Conservation (phyloP, 441 rosid species). For the Heliophila coronopifolia region DNA sequence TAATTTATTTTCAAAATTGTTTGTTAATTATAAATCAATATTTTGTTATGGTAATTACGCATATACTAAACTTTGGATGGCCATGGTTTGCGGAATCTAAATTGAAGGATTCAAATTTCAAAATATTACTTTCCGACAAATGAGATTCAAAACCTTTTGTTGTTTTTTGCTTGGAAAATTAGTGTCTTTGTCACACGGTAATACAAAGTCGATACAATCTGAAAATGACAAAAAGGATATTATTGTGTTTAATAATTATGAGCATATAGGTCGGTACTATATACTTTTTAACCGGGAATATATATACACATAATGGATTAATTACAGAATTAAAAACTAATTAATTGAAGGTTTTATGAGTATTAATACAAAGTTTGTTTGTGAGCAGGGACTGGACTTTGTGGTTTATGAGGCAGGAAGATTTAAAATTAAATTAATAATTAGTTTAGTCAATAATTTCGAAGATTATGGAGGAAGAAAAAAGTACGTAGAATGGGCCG, state of each 20-base stretch:
- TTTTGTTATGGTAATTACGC: background rate
- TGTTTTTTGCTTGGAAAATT: background rate
- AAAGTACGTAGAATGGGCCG: constrained; percentile 68
- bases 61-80: background rate
- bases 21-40: background rate
- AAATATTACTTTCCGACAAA: constrained; percentile 22
- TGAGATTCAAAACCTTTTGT: constrained; percentile 3
- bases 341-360: background rate
- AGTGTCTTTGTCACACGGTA: constrained; percentile 13
- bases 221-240: background rate
- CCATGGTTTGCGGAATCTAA: constrained; percentile 8
- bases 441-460: constrained; percentile 59
- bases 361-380: constrained; percentile 2
- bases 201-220: constrained; percentile 7
- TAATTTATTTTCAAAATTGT: background rate
- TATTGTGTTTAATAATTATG: background rate
- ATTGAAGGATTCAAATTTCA: constrained; percentile 19
- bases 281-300: no score
- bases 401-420: constrained; percentile 64
- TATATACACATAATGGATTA: background rate
- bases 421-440: constrained; percentile 47
- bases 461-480: constrained; percentile 63
- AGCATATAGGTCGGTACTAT: constrained; percentile 5
- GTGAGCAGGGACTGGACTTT: constrained; percentile 57
- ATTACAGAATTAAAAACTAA: background rate